phyloP scores from a whole-genome alignment of 371 early-diverging fungal genomes.

The Batrachochytrium dendrobatidis region DNA sequence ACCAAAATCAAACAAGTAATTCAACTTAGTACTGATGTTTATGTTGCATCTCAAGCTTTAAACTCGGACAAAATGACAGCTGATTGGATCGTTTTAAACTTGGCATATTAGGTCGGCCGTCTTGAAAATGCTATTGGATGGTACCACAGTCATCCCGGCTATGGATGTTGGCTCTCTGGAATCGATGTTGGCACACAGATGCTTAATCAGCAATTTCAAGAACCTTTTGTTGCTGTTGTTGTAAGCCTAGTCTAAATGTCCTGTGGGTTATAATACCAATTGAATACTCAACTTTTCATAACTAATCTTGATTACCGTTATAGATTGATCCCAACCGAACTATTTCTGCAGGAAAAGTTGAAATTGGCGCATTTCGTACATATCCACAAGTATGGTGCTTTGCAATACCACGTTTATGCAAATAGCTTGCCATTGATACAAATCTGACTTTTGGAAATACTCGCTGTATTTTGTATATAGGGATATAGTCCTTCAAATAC shows the following conservation, averaged over 20 bases:
- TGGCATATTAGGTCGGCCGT: constrained; percentile 79
- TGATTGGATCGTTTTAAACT: no score
- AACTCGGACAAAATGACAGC: no score
- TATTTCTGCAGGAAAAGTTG: constrained; percentile 91
- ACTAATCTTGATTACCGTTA: background rate
- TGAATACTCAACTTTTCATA: background rate
- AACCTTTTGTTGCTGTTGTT: constrained; percentile 94
- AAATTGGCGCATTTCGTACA: constrained; percentile 95
- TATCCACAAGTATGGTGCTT: constrained; percentile 64
- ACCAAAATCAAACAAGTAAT: constrained; percentile 76
- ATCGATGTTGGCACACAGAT: constrained; percentile 95
- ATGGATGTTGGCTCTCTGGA: constrained; percentile 98
- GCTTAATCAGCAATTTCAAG: constrained; percentile 90
- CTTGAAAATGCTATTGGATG: constrained; percentile 93
- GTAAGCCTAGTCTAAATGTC: constrained; percentile 45
- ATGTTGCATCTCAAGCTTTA: no score
- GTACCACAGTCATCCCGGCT: constrained; percentile 98
- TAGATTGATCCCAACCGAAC: constrained; percentile 96
- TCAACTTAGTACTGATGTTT: no score
- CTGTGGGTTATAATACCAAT: no score
- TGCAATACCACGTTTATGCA: background rate
- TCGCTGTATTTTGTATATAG: constrained; percentile 14
- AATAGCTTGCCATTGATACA: constrained; percentile 1
- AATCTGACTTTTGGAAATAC: background rate
- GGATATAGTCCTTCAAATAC: constrained; percentile 71